A percentile compares a stretch with the other conserved stretches of the same genome.
phyloP scores from a whole-genome alignment of 108 stramenopile species.

The Parietichytrium sp. region DNA sequence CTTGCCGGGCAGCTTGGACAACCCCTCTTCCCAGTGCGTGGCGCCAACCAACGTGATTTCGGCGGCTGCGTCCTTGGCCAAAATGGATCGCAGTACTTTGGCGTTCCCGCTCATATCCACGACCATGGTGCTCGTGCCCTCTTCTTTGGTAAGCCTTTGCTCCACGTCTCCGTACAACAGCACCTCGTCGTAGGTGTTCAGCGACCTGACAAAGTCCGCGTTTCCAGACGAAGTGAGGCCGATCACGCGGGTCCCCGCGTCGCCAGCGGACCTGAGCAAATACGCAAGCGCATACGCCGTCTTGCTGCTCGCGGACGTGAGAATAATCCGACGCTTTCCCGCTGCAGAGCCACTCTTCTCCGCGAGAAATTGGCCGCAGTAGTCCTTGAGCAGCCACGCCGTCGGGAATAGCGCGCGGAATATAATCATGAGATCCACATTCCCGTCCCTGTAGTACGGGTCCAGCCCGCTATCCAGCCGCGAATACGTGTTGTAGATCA shows the following conservation, averaged over 20 bases:
- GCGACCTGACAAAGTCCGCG: not conserved
- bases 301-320: slow-evolving; percentile 8
- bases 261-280: not conserved
- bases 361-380: not conserved
- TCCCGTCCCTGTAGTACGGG: not conserved
- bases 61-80: not conserved
- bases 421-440: not conserved
- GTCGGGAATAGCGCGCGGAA: not conserved
- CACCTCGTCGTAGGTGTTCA: not conserved
- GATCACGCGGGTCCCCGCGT: not conserved
- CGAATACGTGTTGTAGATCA: slow-evolving; percentile 13
- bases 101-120: not conserved
- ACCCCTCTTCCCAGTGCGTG: slow-evolving; percentile 5
- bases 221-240: not conserved
- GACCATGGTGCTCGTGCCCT: not conserved
- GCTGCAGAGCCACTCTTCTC: not conserved
- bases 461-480: not conserved
- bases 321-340: too few relatives aligned
- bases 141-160: not conserved
- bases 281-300: not conserved
- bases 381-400: slow-evolving; percentile 7
- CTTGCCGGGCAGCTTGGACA: not conserved
- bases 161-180: not conserved
- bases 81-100: not conserved
- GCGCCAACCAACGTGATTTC: not conserved